Conservation (phyloP, 1,284 basidiomycete genomes). For the Paramarasmius palmivorus region DNA sequence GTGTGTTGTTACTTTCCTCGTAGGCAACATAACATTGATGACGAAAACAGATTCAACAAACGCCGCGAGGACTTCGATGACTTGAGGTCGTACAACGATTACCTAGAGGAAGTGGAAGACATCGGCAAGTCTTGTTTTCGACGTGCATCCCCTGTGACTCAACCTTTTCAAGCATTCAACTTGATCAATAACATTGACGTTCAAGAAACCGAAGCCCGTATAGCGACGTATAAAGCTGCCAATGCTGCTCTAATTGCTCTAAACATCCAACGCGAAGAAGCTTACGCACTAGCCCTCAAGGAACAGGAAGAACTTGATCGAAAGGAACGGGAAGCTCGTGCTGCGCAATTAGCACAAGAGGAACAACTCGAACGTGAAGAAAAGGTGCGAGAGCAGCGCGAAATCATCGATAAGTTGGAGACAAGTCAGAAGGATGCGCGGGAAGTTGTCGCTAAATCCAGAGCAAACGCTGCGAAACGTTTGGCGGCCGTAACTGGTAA, state of each 20-base stretch:
- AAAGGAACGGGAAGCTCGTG: constrained; percentile 71
- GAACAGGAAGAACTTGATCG: constrained; percentile 77
- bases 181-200: constrained; percentile 91
- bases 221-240: constrained; percentile 76
- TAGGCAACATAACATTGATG: no score
- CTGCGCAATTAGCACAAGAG: constrained; percentile 64
- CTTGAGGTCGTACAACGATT: constrained; percentile 89
- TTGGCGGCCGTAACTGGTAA: constrained; percentile 49
- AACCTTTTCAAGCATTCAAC: constrained; percentile 76
- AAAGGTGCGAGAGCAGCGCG: constrained; percentile 70
- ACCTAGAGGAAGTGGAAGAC: constrained; percentile 95
- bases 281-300: constrained; percentile 66
- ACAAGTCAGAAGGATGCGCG: constrained; percentile 69
- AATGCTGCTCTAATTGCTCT: constrained; percentile 81
- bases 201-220: constrained; percentile 82
- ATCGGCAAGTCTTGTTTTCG: constrained; percentile 64
- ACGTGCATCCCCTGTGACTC: constrained; percentile 7
- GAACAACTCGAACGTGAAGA: constrained; percentile 78
- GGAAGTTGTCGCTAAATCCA: constrained; percentile 69
- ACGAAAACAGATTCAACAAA: constrained; percentile 81
- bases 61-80: constrained; percentile 86
- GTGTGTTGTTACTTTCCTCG: constrained; percentile 31
- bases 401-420: constrained; percentile 81
- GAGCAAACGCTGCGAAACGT: constrained; percentile 61
- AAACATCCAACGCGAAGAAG: constrained; percentile 77